Percentiles rank a stretch among this genome's conserved stretches.
Evolutionary conservation across 345 rosid genomes (phyloP).

Genomic region (Lepidium didymum): DNA sequence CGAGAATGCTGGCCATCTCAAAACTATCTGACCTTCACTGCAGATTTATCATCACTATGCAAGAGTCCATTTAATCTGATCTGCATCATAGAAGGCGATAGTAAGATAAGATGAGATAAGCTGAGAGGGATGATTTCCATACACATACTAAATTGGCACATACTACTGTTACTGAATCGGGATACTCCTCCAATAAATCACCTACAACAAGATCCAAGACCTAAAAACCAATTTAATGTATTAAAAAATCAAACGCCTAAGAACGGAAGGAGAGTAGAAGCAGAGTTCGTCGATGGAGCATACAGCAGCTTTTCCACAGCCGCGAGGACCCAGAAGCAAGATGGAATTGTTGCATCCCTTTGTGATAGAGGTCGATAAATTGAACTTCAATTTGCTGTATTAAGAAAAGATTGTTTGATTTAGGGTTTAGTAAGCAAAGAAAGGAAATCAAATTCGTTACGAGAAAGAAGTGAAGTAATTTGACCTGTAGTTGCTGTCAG

Average conservation of each 20-base stretch:
- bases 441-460: not conserved
- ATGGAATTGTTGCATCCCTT: slow-evolving; percentile 89
- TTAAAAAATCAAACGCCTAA: not conserved
- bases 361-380: slow-evolving; percentile 60
- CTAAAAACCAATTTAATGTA: slow-evolving; percentile 27
- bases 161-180: slow-evolving; percentile 72
- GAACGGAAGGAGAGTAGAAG: not conserved
- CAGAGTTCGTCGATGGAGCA: not conserved
- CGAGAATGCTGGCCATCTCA: not conserved
- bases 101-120: not conserved
- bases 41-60: slow-evolving; percentile 77
- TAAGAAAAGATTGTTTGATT: not conserved
- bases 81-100: slow-evolving; percentile 38
- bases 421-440: not conserved
- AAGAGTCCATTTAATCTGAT: slow-evolving; percentile 81
- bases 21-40: slow-evolving; percentile 52
- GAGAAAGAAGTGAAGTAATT: not conserved
- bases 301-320: slow-evolving; percentile 83
- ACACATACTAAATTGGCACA: not conserved
- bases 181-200: slow-evolving; percentile 59
- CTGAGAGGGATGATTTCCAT: not conserved
- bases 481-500: slow-evolving; percentile 84
- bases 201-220: slow-evolving; percentile 77
- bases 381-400: slow-evolving; percentile 67
- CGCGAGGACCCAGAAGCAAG: slow-evolving; percentile 89